A percentile compares a stretch with the other conserved stretches of the same genome.
Conservation (phyloP, 768 basidiomycete genomes). For the Kwoniella mangroviensis region DNA sequence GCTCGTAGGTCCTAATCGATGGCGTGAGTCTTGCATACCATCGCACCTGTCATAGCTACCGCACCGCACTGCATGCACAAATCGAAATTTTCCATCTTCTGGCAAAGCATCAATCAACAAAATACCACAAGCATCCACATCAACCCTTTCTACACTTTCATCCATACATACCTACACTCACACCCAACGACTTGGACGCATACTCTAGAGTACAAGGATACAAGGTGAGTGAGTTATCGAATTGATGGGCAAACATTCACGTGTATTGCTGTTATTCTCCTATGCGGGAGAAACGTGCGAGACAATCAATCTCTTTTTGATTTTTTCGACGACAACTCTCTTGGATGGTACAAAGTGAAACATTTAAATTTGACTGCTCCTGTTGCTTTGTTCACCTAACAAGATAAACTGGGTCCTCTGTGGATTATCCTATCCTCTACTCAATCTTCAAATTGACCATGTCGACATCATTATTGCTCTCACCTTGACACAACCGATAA, state of each 20-base stretch:
- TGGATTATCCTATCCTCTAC: neutral
- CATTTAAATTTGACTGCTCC: neutral
- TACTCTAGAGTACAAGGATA: neutral
- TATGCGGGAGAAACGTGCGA: slow-evolving; percentile 14
- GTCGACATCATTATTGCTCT: slow-evolving; percentile 2
- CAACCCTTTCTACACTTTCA: too few species aligned
- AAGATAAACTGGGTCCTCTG: neutral
- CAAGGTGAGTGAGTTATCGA: neutral
- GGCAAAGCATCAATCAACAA: neutral
- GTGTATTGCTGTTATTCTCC: neutral
- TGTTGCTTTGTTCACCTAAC: neutral
- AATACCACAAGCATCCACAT: neutral
- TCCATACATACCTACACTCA: neutral
- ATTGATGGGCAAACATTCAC: neutral
- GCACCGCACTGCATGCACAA: neutral
- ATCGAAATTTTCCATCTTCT: slow-evolving; percentile 2
- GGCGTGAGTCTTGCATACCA: slow-evolving; percentile 4
- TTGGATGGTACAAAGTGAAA: slow-evolving; percentile 16
- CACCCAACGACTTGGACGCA: neutral
- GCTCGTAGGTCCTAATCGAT: slow-evolving; percentile 7
- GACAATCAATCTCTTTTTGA: neutral
- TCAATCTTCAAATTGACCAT: neutral
- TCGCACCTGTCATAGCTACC: neutral
- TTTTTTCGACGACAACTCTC: neutral
- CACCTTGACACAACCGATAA: slow-evolving; percentile 7